Evolutionary conservation across 371 early-diverging fungal species (phyloP).

Genomic region (Paraphysoderma sedebokerense): DNA sequence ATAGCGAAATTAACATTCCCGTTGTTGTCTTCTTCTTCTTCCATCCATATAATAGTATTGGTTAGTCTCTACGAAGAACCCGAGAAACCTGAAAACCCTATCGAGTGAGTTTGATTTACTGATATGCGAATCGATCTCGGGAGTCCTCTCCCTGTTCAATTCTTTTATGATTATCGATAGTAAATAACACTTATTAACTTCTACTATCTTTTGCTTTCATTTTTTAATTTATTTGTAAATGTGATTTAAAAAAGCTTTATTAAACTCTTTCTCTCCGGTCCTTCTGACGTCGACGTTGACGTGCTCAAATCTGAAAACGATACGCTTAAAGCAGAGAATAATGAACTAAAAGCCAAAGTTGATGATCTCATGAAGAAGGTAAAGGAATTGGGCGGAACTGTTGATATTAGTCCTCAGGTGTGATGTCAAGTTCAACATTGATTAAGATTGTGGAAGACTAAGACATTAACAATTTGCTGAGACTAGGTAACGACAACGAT

Average conservation of each 20-base stretch:
- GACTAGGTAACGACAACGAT: too few relatives aligned
- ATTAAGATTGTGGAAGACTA: too few relatives aligned
- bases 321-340: constrained; percentile 19
- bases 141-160: too few relatives aligned
- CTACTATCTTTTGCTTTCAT: not conserved
- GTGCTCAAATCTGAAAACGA: constrained; percentile 27
- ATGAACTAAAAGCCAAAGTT: constrained; percentile 18
- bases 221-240: not conserved
- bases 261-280: constrained; percentile 31
- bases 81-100: constrained; percentile 31
- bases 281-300: constrained; percentile 27
- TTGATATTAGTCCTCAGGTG: too few relatives aligned
- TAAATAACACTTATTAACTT: not conserved
- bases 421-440: too few relatives aligned
- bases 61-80: constrained; percentile 38
- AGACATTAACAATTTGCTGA: too few relatives aligned
- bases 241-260: constrained; percentile 14
- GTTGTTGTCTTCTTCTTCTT: not conserved
- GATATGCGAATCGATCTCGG: too few relatives aligned
- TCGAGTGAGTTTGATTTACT: too few relatives aligned
- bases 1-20: not conserved
- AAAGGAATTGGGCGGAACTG: too few relatives aligned
- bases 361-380: not conserved
- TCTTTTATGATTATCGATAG: too few relatives aligned
- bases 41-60: constrained; percentile 11